Evolutionary conservation across 164 flowering plant species (phyloP).

Genomic region (Magnolia officinalis): DNA sequence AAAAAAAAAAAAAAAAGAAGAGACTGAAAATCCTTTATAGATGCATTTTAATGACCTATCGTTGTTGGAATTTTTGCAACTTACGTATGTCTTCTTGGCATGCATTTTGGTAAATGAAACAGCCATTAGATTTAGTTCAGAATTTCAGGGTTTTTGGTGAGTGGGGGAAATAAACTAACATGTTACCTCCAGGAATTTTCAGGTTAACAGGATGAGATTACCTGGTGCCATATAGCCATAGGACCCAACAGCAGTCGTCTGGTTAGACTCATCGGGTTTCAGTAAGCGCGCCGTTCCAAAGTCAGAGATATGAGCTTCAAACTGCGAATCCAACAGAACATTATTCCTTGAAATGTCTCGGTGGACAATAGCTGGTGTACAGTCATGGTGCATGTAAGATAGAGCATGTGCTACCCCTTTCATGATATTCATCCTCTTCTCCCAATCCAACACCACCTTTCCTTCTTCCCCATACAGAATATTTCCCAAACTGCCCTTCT

Average conservation of each 20-base stretch:
- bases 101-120: no score
- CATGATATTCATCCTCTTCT: conserved; percentile 18
- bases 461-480: conserved; percentile 7
- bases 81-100: no score
- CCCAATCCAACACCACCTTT: conserved; percentile 17
- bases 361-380: conserved; percentile 6
- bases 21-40: no score
- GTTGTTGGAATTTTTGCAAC: no score
- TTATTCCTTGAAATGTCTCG: conserved; percentile 19
- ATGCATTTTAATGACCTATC: no score
- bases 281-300: conserved; percentile 24
- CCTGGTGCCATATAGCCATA: conserved; percentile 20
- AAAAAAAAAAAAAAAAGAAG: no score
- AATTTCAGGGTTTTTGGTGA: no score
- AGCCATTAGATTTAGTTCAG: no score
- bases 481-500: conserved; percentile 26
- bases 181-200: no score
- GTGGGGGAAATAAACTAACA: no score
- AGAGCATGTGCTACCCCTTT: conserved; percentile 28
- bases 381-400: conserved; percentile 19
- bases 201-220: background rate
- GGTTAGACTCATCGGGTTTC: conserved; percentile 1
- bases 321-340: conserved; percentile 19
- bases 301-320: conserved; percentile 21
- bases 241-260: conserved; percentile 5